A percentile compares a stretch with the other conserved stretches of the same genome.
phyloP scores from a whole-genome alignment of 805 yeast genomes.

The Yamadazyma nakazawae region DNA sequence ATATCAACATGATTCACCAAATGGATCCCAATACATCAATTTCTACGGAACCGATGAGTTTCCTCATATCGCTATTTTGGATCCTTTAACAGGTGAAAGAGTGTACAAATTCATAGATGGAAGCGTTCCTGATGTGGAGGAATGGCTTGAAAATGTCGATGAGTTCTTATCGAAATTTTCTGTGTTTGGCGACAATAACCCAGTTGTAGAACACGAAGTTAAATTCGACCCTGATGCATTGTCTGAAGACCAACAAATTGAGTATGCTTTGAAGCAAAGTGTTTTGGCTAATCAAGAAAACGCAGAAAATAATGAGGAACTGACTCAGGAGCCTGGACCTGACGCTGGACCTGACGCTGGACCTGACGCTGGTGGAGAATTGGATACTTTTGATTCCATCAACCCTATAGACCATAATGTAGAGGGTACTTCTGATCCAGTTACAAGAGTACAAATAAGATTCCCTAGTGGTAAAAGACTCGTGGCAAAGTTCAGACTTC shows the following conservation, averaged over 20 bases:
- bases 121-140: slow-evolving; percentile 53
- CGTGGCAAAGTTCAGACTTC: slow-evolving; percentile 60
- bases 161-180: slow-evolving; percentile 68
- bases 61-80: slow-evolving; percentile 91
- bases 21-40: slow-evolving; percentile 67
- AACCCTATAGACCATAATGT: slow-evolving; percentile 54
- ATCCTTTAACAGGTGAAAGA: slow-evolving; percentile 94
- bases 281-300: slow-evolving; percentile 33
- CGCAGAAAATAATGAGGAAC: slow-evolving; percentile 19
- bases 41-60: slow-evolving; percentile 66
- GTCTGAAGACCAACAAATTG: slow-evolving; percentile 82
- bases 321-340: slow-evolving; percentile 6
- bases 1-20: slow-evolving; percentile 72
- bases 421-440: slow-evolving; percentile 57
- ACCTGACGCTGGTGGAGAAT: slow-evolving; percentile 8
- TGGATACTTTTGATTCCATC: slow-evolving; percentile 43
- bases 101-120: slow-evolving; percentile 69
- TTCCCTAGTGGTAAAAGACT: slow-evolving; percentile 82
- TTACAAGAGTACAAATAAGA: slow-evolving; percentile 83
- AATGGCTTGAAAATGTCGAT: slow-evolving; percentile 65
- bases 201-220: slow-evolving; percentile 57
- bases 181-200: slow-evolving; percentile 62
- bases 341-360: not conserved
- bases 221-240: slow-evolving; percentile 61
- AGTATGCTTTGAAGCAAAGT: slow-evolving; percentile 69